A percentile compares a stretch with the other conserved stretches of the same genome.
Conservation (phyloP, 225 moss, liverwort and hornwort species). For the Pleurozium schreberi region DNA sequence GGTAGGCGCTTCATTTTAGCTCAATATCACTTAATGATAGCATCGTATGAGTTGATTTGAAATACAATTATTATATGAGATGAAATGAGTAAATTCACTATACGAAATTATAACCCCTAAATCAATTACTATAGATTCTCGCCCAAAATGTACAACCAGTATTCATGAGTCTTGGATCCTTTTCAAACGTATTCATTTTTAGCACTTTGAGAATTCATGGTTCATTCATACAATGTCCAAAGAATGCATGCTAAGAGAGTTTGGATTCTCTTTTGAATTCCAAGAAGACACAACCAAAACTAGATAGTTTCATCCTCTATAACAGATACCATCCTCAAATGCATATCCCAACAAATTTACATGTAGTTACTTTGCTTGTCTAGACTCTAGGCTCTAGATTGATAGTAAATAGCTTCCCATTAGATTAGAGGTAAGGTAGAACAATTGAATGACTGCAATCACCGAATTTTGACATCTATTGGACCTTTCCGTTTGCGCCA, state of each 20-base stretch:
- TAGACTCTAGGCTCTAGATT: too few relatives aligned
- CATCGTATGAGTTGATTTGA: background rate
- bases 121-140: rapidly evolving
- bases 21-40: background rate
- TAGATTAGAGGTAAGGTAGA: background rate
- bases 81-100: background rate
- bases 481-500: background rate
- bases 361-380: background rate
- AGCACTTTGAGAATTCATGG: background rate
- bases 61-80: background rate
- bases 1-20: rapidly evolving
- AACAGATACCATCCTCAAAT: too few relatives aligned
- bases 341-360: background rate
- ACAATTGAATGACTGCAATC: rapidly evolving
- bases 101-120: too few relatives aligned
- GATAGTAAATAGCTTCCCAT: background rate
- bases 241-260: background rate
- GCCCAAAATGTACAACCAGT: background rate
- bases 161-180: background rate
- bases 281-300: background rate
- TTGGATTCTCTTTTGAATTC: background rate
- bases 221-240: background rate
- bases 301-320: background rate
- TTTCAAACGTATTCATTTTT: background rate
- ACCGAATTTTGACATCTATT: background rate